Evolutionary conservation across 106 monocot genomes (phyloP), one percentile per base, ranked within the genome.

Genomic region (Chionographis japonica): DNA sequence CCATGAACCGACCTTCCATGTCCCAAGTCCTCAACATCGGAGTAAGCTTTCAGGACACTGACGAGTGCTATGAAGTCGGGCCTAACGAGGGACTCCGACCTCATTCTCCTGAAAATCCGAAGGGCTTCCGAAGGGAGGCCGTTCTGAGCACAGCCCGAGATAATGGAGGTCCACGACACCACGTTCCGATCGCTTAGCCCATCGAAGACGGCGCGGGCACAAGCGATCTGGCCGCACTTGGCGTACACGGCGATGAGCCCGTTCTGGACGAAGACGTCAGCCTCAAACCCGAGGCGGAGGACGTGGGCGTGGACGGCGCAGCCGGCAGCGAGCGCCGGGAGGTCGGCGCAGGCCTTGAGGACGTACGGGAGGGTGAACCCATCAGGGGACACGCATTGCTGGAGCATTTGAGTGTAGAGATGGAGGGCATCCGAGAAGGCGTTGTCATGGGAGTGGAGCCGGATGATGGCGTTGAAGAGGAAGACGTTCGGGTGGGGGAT

Each of bases 21-120:
- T 15, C 13, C 77, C 39, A 80, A 62, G 54, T 81, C 82, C 56
- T 78, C 75, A 2, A 83, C 54, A 51, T 94, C 87, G 14, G 72
- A 76, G 52, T 68, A 90, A 3, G 86, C 89, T 68, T 90, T 94
- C 41, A 90, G 18, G 42, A 87, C 77, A 54, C 86, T 90, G 14
- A 94, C 87, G 20, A 87, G 56, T 2, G 61, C n/a, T 40, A 94
- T 50, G 17, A 90, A 94, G 57, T 94, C 86, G n/a, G 86, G 82
- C 10, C 35, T 52, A 12, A 78, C 69, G 6, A 63, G 58, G 13
- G 71, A 63, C 14, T 11, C 39, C n/a, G 7, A 14, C 59, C 67
- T 68, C 90, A 94, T 90, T 6, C 36, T 10, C 35, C 36, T 12
- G 68, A 90, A 94, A 19, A 80, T 7, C 8, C 49, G 15, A 27